These are phyloP conservation scores for Diplocarpon mali DNA, from an alignment of 2,329 filamentous ascomycete species.

Conservation along the genomic window DNA sequence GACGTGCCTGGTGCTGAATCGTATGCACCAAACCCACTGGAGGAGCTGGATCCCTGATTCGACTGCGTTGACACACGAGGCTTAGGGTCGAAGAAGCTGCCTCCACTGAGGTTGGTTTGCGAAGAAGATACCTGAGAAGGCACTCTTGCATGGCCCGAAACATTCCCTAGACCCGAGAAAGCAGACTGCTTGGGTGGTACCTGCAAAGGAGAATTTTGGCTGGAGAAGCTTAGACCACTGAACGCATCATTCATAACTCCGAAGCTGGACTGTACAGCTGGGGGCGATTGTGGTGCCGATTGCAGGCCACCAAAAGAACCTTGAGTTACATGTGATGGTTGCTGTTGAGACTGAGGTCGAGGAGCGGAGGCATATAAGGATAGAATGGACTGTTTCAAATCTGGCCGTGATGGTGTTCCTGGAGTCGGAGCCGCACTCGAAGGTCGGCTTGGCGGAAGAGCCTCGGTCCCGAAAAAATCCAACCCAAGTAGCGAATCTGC, in stretches of 20 bases:
- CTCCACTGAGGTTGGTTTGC: conserved; percentile 42
- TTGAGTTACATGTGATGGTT: conserved; percentile 43
- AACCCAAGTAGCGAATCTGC: conserved; percentile 81
- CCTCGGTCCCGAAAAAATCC: conserved; percentile 74
- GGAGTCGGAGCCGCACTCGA: conserved; percentile 64
- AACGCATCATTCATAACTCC: conserved; percentile 68
- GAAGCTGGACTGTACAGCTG: conserved; percentile 30
- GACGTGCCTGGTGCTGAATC: conserved; percentile 33
- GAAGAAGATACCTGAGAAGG: conserved; percentile 35
- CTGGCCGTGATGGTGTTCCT: conserved; percentile 64
- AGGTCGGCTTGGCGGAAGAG: conserved; percentile 64
- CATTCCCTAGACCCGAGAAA: conserved; percentile 37
- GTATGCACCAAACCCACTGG: conserved; percentile 54
- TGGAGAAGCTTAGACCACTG: conserved; percentile 51
- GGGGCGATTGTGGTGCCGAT: conserved; percentile 39
- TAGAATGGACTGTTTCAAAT: conserved; percentile 93
- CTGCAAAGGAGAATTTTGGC: conserved; percentile 35
- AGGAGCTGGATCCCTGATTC: conserved; percentile 41
- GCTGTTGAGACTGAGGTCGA: conserved; percentile 54
- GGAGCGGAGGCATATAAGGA: conserved; percentile 84
- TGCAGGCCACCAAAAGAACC: conserved; percentile 58
- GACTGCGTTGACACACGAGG: conserved; percentile 36
- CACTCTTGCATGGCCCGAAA: conserved; percentile 30
- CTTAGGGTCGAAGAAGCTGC: conserved; percentile 73
- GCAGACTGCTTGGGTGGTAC: conserved; percentile 32